phyloP scores from a whole-genome alignment of 225 moss, liverwort and hornwort species.

The Climacium dendroides region DNA sequence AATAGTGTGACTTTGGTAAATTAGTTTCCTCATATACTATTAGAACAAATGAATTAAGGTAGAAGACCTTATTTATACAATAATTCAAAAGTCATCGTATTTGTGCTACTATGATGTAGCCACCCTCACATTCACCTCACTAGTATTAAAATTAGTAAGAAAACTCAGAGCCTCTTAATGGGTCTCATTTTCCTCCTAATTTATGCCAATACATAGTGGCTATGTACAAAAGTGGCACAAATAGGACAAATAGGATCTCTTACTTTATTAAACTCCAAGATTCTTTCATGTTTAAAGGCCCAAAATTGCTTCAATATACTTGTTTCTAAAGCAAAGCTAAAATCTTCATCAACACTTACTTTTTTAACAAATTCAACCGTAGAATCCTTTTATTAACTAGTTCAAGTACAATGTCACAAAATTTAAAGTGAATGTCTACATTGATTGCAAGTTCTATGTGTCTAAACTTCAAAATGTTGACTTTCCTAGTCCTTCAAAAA shows the following conservation, averaged over 20 bases:
- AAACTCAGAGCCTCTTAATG: too few species aligned
- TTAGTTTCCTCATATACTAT: background rate
- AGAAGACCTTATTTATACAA: accelerated
- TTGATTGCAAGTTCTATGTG: background rate
- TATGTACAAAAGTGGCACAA: background rate
- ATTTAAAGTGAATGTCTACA: too few species aligned
- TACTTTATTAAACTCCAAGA: too few species aligned
- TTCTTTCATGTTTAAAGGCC: too few species aligned
- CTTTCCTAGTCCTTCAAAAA: background rate
- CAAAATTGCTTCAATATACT: background rate
- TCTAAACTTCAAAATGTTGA: background rate
- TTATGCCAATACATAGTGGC: background rate
- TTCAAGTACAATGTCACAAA: too few species aligned
- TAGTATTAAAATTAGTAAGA: too few species aligned
- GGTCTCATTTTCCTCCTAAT: too few species aligned
- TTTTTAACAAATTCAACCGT: background rate
- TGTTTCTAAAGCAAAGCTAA: background rate
- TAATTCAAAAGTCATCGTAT: background rate
- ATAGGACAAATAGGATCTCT: background rate
- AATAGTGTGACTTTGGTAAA: background rate
- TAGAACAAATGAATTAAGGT: background rate
- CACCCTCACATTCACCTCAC: too few species aligned
- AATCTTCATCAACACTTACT: background rate
- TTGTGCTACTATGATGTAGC: background rate
- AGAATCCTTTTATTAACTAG: background rate